Evolutionary conservation across 352 stramenopile genomes (phyloP), one percentile per base, ranked within the genome.

Genomic region (Albugo laibachii): DNA sequence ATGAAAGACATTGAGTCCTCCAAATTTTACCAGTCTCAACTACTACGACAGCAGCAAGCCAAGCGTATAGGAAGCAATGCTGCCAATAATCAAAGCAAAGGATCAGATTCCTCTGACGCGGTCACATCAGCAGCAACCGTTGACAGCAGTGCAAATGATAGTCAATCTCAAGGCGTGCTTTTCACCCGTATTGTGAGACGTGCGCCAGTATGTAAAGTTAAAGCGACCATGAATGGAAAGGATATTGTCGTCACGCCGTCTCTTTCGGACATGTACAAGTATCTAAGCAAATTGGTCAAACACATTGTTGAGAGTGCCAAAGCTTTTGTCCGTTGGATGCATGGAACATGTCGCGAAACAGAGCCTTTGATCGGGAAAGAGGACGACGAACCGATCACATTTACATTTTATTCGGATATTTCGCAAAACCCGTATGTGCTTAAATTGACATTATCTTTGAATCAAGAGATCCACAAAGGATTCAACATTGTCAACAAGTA

Each of bases 221-320:
- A 95, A 41, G 87, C 83, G 2, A 93, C 85, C 0, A 91, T 97
- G 61, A 95, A 96, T 47, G 87, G 87, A 24, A 95, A 95, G 43
- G 85, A 97, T 51, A 84, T 97, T 40, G 76, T 97, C 38, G 81
- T 97, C 16, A 95, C 83, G 2, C 92, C 92, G 2, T 88, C 83
- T 0, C 57, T 97, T 1, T 93, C 80, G 0, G 87, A 97, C 49
- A 95, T 97, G 65, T 94, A 96, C 65, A 97, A 97, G 55, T 95
- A 93, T 37, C 55, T 97, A 16, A 96, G 81, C 52, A 95, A 95
- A 49, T 92, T 72, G 1, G 83, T 95, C 10, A 93, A 95, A 47
- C 92, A 94, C 51, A 92, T 97, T 47, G 80, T 95, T 15, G 88
- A 97, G 53, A 95, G 80, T 40, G 84, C 92, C 2, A 95, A 96